Base-by-base conservation (phyloP, 495 filamentous ascomycete species). In the Coniosporium apollinis region DNA sequence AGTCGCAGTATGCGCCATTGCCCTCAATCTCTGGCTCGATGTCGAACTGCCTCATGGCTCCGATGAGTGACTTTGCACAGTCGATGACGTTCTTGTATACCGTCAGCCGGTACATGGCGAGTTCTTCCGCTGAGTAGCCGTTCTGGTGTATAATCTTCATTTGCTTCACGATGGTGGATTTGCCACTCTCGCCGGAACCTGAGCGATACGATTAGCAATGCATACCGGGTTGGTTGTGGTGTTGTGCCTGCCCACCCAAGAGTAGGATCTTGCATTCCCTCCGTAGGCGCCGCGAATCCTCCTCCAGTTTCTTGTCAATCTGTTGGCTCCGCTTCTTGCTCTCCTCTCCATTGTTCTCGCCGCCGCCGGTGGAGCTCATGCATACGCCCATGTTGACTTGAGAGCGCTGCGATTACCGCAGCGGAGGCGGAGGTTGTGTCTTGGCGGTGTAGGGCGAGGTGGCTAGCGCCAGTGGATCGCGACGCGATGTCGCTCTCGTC, bases 121-220 rank as follows among this genome's bases (percentile, higher is more conserved):
- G 69, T 54, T 97, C 89, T 44, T 94, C 85, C 40, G 76, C 68
- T 2, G 81, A 79, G 56, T 96, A 97, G 38, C 89, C 89, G 59
- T 92, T 92, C 49, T 94, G 80, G 50, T 96, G 89, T 45, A 96
- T 96, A 50, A 97, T 96, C 60, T 97, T 97, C 89, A 96, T 97
- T 66, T 96, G 89, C 57, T 96, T 96, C 43, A 97, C 89, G 44
- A 96, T 94, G 3, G 89, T 97, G 32, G 89, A 94, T 59, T 97
- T 97, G 33, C 89, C 89, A 59, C 86, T 94, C 66, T 97, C 89
- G 39, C 89, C 89, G 38, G 89, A 94, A 25, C 89, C 89, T 97
- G 50, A 17, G 8, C n/a, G 7, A 14, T 19, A 22, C 11, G n/a
- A 39, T 28, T 35, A 19, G 37, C 11, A 6, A 36, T 8, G 13